Conservation (phyloP, 352 stramenopile genomes). For the Globisporangium solare region DNA sequence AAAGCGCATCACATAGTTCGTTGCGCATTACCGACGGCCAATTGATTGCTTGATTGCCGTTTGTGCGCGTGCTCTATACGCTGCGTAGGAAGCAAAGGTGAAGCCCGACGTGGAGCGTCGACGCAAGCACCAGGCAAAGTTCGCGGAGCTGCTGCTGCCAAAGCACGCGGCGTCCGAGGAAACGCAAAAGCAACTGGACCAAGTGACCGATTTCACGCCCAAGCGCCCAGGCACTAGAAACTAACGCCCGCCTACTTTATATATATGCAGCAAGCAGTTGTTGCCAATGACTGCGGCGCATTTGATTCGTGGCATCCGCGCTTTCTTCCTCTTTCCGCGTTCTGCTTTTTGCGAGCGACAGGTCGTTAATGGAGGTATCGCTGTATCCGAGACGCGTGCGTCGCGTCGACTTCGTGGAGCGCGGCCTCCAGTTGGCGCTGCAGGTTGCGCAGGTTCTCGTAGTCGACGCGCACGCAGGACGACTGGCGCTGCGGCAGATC, state of each 20-base stretch:
- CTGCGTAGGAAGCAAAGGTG: conserved; percentile 54
- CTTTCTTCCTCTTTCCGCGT: not conserved
- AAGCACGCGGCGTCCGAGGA: conserved; percentile 42
- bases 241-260: too few species aligned
- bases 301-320: too few species aligned
- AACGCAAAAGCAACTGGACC: conserved; percentile 67
- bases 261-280: too few species aligned
- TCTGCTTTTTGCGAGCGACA: not conserved
- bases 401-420: conserved; percentile 62
- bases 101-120: conserved; percentile 53
- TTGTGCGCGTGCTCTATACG: not conserved
- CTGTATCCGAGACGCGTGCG: conserved; percentile 69
- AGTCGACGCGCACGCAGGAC: conserved; percentile 57
- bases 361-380: conserved; percentile 65
- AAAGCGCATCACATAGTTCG: not conserved
- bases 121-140: conserved; percentile 70
- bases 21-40: not conserved
- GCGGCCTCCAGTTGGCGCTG: conserved; percentile 61
- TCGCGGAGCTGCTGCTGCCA: conserved; percentile 68
- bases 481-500: conserved; percentile 24
- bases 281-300: too few species aligned
- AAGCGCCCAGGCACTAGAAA: too few species aligned
- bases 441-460: conserved; percentile 54
- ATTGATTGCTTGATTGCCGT: too few species aligned
- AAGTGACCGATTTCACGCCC: conserved; percentile 64